A percentile compares a stretch with the other conserved stretches of the same genome.
Conservation (phyloP, 306 rosid species). For the Herpetospermum pedunculosum region DNA sequence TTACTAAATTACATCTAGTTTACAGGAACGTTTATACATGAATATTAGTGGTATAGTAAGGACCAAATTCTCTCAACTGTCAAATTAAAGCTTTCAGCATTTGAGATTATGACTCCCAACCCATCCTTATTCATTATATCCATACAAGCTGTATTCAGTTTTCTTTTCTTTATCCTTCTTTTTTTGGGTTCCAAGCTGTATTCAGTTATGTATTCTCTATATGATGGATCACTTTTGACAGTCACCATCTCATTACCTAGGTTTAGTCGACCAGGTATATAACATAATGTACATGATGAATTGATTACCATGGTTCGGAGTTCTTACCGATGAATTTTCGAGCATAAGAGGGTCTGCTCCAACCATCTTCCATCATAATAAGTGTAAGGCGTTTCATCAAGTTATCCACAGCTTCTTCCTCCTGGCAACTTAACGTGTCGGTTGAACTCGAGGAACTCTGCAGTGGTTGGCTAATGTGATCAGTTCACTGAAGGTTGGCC, state of each 20-base stretch:
- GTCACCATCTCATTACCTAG: background rate
- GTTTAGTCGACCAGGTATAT: background rate
- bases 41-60: background rate
- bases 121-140: background rate
- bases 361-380: slow-evolving; percentile 64
- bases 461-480: background rate
- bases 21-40: background rate
- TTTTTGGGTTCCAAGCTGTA: too few species aligned
- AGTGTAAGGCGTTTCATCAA: slow-evolving; percentile 58
- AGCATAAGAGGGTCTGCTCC: slow-evolving; percentile 39
- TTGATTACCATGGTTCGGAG: slow-evolving; percentile 69
- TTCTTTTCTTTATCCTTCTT: too few species aligned
- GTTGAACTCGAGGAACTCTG: slow-evolving; percentile 39
- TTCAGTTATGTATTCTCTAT: background rate
- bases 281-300: slow-evolving; percentile 10
- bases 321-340: slow-evolving; percentile 52
- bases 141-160: background rate
- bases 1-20: background rate
- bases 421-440: slow-evolving; percentile 20
- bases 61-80: background rate
- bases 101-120: background rate
- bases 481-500: background rate
- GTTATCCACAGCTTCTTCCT: slow-evolving; percentile 60
- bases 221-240: background rate
- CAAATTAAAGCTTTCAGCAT: background rate